These are phyloP conservation scores for Tylopilus plumbeoviolaceoides DNA, from an alignment of 768 basidiomycete genomes.

Conservation along the genomic window DNA sequence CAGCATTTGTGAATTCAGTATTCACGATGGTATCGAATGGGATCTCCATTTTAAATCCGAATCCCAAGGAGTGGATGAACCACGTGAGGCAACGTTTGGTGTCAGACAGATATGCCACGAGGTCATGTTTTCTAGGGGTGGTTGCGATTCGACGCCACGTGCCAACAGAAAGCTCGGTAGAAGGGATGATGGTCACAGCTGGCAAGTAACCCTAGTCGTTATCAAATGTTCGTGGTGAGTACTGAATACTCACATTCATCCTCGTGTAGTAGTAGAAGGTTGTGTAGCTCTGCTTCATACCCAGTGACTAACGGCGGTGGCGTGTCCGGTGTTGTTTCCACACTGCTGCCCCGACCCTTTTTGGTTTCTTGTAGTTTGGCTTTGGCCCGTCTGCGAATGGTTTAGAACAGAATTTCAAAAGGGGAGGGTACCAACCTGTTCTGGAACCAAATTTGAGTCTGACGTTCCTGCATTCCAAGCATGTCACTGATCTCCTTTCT, in stretches of 20 bases:
- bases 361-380: conserved; percentile 69
- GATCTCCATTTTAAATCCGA: conserved; percentile 83
- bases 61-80: conserved; percentile 72
- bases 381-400: conserved; percentile 63
- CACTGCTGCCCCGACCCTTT: conserved; percentile 34
- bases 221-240: not conserved
- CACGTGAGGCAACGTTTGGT: conserved; percentile 63
- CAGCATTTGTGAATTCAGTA: conserved; percentile 50
- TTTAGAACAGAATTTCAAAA: not conserved
- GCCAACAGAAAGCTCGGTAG: conserved; percentile 70
- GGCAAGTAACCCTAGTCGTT: not conserved
- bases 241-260: conserved; percentile 56
- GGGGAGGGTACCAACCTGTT: conserved; percentile 46
- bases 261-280: conserved; percentile 57
- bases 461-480: conserved; percentile 80
- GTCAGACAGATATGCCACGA: conserved; percentile 75
- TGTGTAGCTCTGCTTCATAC: conserved; percentile 57
- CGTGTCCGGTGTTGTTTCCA: conserved; percentile 40
- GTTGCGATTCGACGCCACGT: conserved; percentile 74
- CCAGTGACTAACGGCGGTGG: conserved; percentile 50
- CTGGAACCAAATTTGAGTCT: conserved; percentile 90
- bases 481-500: conserved; percentile 70
- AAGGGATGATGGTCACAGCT: conserved; percentile 77
- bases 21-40: conserved; percentile 61
- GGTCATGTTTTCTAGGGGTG: conserved; percentile 50